These are phyloP conservation scores for Amanita polypyramis DNA, from an alignment of 768 basidiomycete species.

Conservation along the genomic window DNA sequence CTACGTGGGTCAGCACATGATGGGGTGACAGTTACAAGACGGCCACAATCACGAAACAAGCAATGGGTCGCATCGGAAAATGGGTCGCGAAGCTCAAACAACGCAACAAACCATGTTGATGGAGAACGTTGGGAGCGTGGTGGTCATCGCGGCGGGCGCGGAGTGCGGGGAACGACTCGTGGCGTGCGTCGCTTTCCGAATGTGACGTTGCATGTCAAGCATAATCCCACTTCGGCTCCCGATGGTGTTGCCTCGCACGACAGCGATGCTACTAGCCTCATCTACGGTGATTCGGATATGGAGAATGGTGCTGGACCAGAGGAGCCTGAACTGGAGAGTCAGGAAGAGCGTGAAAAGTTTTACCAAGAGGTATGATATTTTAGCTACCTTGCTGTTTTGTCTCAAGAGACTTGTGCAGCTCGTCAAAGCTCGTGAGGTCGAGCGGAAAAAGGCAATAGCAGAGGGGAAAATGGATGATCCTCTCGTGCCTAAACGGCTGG, in stretches of 20 bases:
- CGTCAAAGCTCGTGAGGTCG: conserved; percentile 62
- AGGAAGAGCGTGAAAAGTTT: conserved; percentile 57
- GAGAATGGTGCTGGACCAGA: conserved; percentile 22
- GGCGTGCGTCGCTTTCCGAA: conserved; percentile 32
- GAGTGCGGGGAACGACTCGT: conserved; percentile 24
- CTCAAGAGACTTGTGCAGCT: conserved; percentile 30
- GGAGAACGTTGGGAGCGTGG: conserved; percentile 56
- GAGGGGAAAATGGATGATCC: conserved; percentile 89
- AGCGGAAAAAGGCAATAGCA: conserved; percentile 64
- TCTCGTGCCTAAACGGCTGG: conserved; percentile 62
- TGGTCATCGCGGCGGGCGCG: conserved; percentile 40
- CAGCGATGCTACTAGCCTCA: conserved; percentile 16
- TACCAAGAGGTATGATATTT: conserved; percentile 54
- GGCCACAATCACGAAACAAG: conserved; percentile 41
- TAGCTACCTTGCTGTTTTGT: conserved; percentile 8
- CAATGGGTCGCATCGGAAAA: conserved; percentile 47
- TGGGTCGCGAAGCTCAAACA: conserved; percentile 22
- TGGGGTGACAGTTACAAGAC: conserved; percentile 10
- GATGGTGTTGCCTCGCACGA: background rate
- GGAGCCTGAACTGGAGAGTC: conserved; percentile 42
- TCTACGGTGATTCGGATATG: conserved; percentile 15
- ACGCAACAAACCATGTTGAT: conserved; percentile 30
- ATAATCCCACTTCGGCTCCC: background rate
- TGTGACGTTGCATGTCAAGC: conserved; percentile 24
- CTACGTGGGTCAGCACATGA: conserved; percentile 3